Evolutionary conservation across 179 eudicot species (phyloP).

Genomic region (Actinidia chinensis): DNA sequence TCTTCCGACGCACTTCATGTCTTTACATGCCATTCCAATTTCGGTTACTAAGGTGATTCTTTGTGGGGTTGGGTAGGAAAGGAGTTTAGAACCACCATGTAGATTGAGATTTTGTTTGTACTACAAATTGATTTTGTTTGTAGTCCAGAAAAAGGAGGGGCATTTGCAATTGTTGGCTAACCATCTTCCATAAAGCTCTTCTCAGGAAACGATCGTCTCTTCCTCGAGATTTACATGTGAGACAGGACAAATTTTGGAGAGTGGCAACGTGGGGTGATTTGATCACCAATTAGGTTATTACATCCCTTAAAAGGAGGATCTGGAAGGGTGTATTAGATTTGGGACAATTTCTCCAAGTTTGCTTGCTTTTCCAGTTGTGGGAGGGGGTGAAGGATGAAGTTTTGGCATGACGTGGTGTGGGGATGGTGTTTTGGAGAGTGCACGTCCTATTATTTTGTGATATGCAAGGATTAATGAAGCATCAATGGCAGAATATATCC

Average conservation of each 20-base stretch:
- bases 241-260: neutral
- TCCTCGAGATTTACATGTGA: neutral
- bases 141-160: neutral
- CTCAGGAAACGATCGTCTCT: neutral
- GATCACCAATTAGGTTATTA: neutral
- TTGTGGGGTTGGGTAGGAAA: neutral
- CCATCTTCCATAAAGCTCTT: neutral
- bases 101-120: neutral
- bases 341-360: neutral
- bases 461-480: neutral
- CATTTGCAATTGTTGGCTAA: neutral
- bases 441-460: neutral
- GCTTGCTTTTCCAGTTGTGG: neutral
- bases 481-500: neutral
- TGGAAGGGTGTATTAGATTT: neutral
- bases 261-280: neutral
- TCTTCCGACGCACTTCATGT: neutral
- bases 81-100: neutral
- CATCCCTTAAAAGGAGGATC: neutral
- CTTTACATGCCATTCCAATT: neutral
- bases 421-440: neutral
- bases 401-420: neutral
- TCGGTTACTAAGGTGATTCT: neutral
- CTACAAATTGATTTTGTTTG: too few relatives aligned
- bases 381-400: neutral